These are phyloP conservation scores for Thalassiosira livingstoniorum DNA, from an alignment of 352 stramenopile species.

Conservation along the genomic window DNA sequence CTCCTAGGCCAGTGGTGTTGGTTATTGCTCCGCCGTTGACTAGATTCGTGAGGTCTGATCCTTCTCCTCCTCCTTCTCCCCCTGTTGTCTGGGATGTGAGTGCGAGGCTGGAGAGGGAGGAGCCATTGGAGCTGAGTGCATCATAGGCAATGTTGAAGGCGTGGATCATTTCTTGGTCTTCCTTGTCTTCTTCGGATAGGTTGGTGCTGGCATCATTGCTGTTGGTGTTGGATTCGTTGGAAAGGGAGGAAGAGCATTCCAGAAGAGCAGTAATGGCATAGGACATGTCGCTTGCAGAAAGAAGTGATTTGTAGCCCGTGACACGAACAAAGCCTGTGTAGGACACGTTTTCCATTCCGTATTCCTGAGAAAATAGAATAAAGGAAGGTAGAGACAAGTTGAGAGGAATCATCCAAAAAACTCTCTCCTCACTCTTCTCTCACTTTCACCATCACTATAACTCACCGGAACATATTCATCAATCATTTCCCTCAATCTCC, in stretches of 20 bases:
- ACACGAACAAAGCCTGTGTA: constrained; percentile 95
- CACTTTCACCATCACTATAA: background rate
- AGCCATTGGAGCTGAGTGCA: constrained; percentile 76
- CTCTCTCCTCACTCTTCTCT: no score
- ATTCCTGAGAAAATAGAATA: constrained; percentile 86
- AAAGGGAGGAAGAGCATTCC: constrained; percentile 82
- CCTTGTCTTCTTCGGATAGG: constrained; percentile 46
- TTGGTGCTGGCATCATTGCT: constrained; percentile 42
- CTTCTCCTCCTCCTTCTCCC: constrained; percentile 54
- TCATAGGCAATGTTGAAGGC: constrained; percentile 89
- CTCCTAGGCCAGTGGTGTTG: constrained; percentile 87
- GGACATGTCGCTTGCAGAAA: constrained; percentile 94
- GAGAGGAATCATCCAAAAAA: background rate
- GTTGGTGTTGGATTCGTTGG: constrained; percentile 48
- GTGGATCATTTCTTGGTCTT: constrained; percentile 55
- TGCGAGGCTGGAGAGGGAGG: constrained; percentile 17
- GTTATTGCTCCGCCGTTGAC: constrained; percentile 80
- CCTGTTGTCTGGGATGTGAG: constrained; percentile 27
- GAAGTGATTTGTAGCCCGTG: constrained; percentile 94
- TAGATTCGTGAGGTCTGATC: constrained; percentile 69
- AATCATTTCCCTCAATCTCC: constrained; percentile 92
- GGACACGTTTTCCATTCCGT: constrained; percentile 94
- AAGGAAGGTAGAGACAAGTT: constrained; percentile 1
- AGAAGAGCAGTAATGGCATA: constrained; percentile 94
- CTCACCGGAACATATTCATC: constrained; percentile 88